Conservation (phyloP, 176 grass and related monocot species). For the Musa acuminata region DNA sequence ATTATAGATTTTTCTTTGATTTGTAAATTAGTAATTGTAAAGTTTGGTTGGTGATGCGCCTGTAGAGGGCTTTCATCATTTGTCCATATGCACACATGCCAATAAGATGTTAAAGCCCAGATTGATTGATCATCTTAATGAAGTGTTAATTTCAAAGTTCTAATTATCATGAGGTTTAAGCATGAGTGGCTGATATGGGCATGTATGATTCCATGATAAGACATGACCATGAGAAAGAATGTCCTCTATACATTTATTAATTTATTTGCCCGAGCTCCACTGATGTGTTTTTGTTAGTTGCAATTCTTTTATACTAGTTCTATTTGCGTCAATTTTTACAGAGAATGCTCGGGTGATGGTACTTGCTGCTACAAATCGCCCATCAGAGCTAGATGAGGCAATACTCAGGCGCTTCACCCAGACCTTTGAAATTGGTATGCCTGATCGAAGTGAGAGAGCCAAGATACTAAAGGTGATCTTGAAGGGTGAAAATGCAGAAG, state of each 20-base stretch:
- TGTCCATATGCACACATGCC: no score
- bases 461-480: slow-evolving; percentile 88
- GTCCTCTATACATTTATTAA: not conserved
- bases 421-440: slow-evolving; percentile 86
- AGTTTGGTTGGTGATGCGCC: not conserved
- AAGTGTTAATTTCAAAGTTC: not conserved
- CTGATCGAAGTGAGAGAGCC: slow-evolving; percentile 67
- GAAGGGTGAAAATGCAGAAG: slow-evolving; percentile 68
- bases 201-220: not conserved
- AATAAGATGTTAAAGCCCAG: no score
- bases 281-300: not conserved
- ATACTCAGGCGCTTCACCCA: slow-evolving; percentile 91
- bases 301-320: not conserved
- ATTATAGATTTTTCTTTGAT: not conserved
- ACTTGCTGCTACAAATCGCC: slow-evolving; percentile 94
- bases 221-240: not conserved
- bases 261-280: no score
- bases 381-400: slow-evolving; percentile 86
- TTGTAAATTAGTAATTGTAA: not conserved
- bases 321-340: slow-evolving; percentile 28
- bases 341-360: slow-evolving; percentile 97
- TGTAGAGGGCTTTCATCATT: no score
- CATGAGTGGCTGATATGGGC: not conserved
- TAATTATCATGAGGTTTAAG: not conserved
- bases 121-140: not conserved